Conservation (phyloP, 2,329 filamentous ascomycete species). For the Aspergillus neotritici region DNA sequence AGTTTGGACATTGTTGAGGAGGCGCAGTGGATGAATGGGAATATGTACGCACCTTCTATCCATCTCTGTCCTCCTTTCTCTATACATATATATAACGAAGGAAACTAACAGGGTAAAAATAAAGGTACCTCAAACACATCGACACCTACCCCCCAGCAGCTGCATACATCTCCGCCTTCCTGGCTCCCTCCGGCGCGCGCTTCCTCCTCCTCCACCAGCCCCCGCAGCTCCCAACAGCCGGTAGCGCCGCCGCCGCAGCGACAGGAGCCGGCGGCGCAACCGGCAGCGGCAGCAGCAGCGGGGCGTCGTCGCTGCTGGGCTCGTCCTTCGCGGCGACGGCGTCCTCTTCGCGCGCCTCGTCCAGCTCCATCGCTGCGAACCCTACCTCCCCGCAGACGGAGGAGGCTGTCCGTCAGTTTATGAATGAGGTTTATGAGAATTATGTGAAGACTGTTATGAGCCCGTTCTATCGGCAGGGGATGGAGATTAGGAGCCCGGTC, state of each 20-base stretch:
- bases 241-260: conserved; percentile 27
- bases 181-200: conserved; percentile 86
- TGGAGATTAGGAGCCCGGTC: conserved; percentile 77
- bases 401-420: conserved; percentile 92
- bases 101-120: neutral
- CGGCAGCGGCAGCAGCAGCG: conserved; percentile 12
- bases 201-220: conserved; percentile 93
- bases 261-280: conserved; percentile 1
- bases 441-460: conserved; percentile 98
- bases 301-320: conserved; percentile 27
- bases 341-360: conserved; percentile 44
- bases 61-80: neutral
- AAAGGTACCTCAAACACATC: conserved; percentile 89
- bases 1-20: conserved; percentile 94
- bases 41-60: conserved; percentile 60
- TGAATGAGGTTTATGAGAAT: conserved; percentile 89
- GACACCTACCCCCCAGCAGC: conserved; percentile 83
- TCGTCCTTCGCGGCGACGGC: conserved; percentile 19
- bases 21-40: conserved; percentile 82
- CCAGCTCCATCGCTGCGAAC: conserved; percentile 72
- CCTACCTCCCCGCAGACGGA: conserved; percentile 86
- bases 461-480: conserved; percentile 84
- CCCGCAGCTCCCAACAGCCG: conserved; percentile 42
- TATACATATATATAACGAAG: conserved; percentile 3
- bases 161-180: conserved; percentile 89